phyloP scores from a whole-genome alignment of 495 filamentous ascomycete species.

The Apodospora peruviana region DNA sequence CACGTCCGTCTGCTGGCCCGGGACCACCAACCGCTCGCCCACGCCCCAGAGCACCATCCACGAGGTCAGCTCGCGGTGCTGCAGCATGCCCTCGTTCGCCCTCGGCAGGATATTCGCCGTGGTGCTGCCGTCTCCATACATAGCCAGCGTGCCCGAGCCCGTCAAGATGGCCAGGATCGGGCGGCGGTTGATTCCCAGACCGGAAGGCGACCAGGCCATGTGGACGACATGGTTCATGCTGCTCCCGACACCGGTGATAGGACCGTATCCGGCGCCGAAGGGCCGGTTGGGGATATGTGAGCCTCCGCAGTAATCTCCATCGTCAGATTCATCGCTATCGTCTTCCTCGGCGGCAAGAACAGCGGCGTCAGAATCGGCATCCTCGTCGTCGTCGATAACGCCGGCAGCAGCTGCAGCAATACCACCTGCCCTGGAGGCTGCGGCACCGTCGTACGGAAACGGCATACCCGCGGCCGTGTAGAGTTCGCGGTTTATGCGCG shows the following conservation, averaged over 20 bases:
- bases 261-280: slow-evolving; percentile 36
- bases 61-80: slow-evolving; percentile 19
- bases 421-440: neutral
- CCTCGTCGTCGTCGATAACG: slow-evolving; percentile 10
- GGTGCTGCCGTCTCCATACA: slow-evolving; percentile 38
- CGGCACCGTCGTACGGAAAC: slow-evolving; percentile 18
- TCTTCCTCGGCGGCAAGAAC: slow-evolving; percentile 13
- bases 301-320: slow-evolving; percentile 5
- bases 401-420: slow-evolving; percentile 1
- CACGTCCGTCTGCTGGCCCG: slow-evolving; percentile 24
- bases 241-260: slow-evolving; percentile 37
- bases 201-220: slow-evolving; percentile 40
- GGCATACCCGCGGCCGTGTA: slow-evolving; percentile 16
- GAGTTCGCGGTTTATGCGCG: slow-evolving; percentile 30
- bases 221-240: slow-evolving; percentile 42
- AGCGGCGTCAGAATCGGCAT: slow-evolving; percentile 7
- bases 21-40: slow-evolving; percentile 42
- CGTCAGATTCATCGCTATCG: slow-evolving; percentile 3
- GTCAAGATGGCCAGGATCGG: slow-evolving; percentile 38
- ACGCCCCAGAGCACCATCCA: slow-evolving; percentile 41
- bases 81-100: slow-evolving; percentile 24
- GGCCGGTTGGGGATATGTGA: slow-evolving; percentile 14
- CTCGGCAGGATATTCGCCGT: slow-evolving; percentile 17
- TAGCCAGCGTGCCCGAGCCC: slow-evolving; percentile 31
- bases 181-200: slow-evolving; percentile 37